Evolutionary conservation across 805 yeast species (phyloP).

Genomic region (Starmerella ratchasimensis): DNA sequence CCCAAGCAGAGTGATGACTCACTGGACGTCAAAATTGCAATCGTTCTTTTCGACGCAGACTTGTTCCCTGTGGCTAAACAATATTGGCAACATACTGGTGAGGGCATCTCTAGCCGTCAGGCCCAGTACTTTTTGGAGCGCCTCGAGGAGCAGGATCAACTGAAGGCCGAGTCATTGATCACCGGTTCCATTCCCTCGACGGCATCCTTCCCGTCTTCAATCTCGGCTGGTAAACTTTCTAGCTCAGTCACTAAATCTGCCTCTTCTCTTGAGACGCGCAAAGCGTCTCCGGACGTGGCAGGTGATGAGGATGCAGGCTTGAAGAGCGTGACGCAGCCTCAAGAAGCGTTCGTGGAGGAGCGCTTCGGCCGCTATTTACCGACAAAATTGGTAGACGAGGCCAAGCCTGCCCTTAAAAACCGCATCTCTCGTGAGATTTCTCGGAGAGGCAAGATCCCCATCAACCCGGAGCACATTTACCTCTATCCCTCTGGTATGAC

Average conservation of each 20-base stretch:
- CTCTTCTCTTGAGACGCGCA: too few relatives aligned
- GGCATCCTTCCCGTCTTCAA: slow-evolving; percentile 30
- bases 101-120: slow-evolving; percentile 81
- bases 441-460: slow-evolving; percentile 4
- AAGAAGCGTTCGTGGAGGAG: slow-evolving; percentile 56
- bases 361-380: slow-evolving; percentile 84
- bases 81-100: slow-evolving; percentile 97
- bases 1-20: slow-evolving; percentile 20
- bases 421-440: slow-evolving; percentile 36
- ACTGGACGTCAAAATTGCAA: slow-evolving; percentile 57
- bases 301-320: too few relatives aligned
- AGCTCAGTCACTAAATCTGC: too few relatives aligned
- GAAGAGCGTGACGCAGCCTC: slow-evolving; percentile 10
- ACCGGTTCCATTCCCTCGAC: slow-evolving; percentile 22
- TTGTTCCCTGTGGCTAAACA: slow-evolving; percentile 55
- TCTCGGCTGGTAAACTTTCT: too few relatives aligned
- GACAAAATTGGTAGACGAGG: slow-evolving; percentile 56
- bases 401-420: slow-evolving; percentile 57
- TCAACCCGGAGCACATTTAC: slow-evolving; percentile 34
- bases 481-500: slow-evolving; percentile 90
- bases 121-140: slow-evolving; percentile 65
- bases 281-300: too few relatives aligned
- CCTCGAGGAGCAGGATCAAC: slow-evolving; percentile 10
- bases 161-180: not conserved
- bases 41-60: slow-evolving; percentile 57